Conservation (phyloP, 768 basidiomycete genomes). For the Suillus americanus region DNA sequence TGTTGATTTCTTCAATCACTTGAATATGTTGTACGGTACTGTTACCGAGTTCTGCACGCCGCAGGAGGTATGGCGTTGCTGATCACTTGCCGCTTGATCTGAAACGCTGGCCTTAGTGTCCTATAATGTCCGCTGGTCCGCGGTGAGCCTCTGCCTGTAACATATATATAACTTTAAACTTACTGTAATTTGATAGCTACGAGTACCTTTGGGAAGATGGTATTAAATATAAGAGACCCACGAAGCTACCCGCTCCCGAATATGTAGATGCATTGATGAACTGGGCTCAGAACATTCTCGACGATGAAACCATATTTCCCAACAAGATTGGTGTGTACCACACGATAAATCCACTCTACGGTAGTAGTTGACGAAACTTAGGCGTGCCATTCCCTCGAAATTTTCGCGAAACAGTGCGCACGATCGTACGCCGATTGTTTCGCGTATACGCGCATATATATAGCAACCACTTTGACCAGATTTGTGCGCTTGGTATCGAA, state of each 20-base stretch:
- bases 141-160: slow-evolving; percentile 48
- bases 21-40: slow-evolving; percentile 99
- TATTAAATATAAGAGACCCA: slow-evolving; percentile 80
- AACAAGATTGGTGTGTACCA: slow-evolving; percentile 79
- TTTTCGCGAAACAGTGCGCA: slow-evolving; percentile 88
- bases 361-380: slow-evolving; percentile 30
- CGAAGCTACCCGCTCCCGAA: slow-evolving; percentile 92
- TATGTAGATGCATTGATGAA: slow-evolving; percentile 99
- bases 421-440: slow-evolving; percentile 90
- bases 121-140: slow-evolving; percentile 96
- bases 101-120: slow-evolving; percentile 54
- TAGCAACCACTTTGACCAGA: slow-evolving; percentile 98
- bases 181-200: slow-evolving; percentile 52
- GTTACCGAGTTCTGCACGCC: slow-evolving; percentile 97
- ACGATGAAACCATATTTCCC: slow-evolving; percentile 91
- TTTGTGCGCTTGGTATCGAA: slow-evolving; percentile 97
- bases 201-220: slow-evolving; percentile 97
- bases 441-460: slow-evolving; percentile 98
- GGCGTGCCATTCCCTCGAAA: slow-evolving; percentile 89
- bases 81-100: slow-evolving; percentile 9
- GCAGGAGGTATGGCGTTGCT: slow-evolving; percentile 64
- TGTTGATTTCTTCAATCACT: slow-evolving; percentile 99
- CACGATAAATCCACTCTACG: slow-evolving; percentile 1
- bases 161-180: background rate
- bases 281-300: slow-evolving; percentile 91